These are phyloP conservation scores for Coniferiporia weirii DNA, from an alignment of 1,284 basidiomycete species.

Conservation along the genomic window DNA sequence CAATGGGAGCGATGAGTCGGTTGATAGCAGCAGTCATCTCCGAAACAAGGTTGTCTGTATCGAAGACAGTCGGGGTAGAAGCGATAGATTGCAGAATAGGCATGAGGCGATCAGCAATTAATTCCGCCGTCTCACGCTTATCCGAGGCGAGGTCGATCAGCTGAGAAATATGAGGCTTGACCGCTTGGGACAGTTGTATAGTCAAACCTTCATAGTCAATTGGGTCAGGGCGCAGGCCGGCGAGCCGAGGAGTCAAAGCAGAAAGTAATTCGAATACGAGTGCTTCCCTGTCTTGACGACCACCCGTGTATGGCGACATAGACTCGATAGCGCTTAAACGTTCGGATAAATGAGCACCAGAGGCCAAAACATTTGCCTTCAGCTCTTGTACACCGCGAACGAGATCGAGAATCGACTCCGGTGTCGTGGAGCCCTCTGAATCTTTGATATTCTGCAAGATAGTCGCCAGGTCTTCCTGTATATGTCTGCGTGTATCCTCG, in stretches of 20 bases:
- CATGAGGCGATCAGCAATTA: slow-evolving; percentile 70
- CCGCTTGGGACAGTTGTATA: slow-evolving; percentile 66
- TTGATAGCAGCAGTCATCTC: slow-evolving; percentile 64
- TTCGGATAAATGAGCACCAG: slow-evolving; percentile 9
- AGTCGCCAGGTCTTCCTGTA: slow-evolving; percentile 53
- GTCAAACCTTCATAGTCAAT: slow-evolving; percentile 77
- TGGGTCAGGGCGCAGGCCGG: slow-evolving; percentile 51
- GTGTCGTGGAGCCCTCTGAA: not conserved
- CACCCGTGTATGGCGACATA: not conserved
- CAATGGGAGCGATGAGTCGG: slow-evolving; percentile 64
- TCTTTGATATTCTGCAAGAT: slow-evolving; percentile 31
- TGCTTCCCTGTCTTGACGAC: slow-evolving; percentile 40
- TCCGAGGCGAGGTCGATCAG: slow-evolving; percentile 82
- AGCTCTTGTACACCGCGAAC: slow-evolving; percentile 10
- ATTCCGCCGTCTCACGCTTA: slow-evolving; percentile 75
- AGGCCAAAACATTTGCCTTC: slow-evolving; percentile 8
- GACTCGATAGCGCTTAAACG: slow-evolving; percentile 27
- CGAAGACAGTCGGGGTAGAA: slow-evolving; percentile 36
- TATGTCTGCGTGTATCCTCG: slow-evolving; percentile 47
- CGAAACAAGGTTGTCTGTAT: slow-evolving; percentile 50
- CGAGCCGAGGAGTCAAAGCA: slow-evolving; percentile 56
- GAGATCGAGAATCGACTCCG: slow-evolving; percentile 9
- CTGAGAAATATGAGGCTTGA: slow-evolving; percentile 81
- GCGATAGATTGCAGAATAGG: slow-evolving; percentile 54
- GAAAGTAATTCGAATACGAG: slow-evolving; percentile 55